These are phyloP conservation scores for Amanita pseudoporphyria DNA, from an alignment of 768 basidiomycete genomes.

Conservation along the genomic window DNA sequence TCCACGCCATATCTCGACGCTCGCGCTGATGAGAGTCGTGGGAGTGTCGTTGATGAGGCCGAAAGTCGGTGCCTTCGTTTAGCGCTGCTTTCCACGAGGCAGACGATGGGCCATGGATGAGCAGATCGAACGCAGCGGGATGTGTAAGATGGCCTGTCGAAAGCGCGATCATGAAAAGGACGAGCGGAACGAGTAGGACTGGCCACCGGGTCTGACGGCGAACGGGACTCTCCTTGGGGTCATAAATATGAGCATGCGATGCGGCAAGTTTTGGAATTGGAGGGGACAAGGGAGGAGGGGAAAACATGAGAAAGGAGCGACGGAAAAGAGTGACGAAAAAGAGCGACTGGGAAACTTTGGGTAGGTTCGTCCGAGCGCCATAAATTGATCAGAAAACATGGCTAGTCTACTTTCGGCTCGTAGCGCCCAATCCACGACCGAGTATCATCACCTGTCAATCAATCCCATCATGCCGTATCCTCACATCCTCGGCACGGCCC, in stretches of 20 bases:
- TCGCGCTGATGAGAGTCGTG: neutral
- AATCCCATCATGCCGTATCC: too few relatives aligned
- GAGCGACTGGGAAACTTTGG: too few relatives aligned
- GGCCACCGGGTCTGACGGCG: constrained; percentile 37
- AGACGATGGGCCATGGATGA: constrained; percentile 17
- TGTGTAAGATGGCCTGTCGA: constrained; percentile 43
- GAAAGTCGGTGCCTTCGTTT: constrained; percentile 14
- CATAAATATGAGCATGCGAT: neutral
- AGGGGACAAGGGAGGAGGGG: neutral
- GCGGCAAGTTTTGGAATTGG: neutral
- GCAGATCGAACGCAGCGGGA: constrained; percentile 34
- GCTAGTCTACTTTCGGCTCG: too few relatives aligned
- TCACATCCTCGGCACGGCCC: neutral
- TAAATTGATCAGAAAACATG: too few relatives aligned
- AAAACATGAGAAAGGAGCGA: neutral
- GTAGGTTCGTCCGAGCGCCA: too few relatives aligned
- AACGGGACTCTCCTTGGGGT: neutral
- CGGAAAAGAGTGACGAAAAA: neutral
- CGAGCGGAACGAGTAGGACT: constrained; percentile 45
- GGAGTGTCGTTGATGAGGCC: neutral
- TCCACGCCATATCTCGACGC: constrained; percentile 22
- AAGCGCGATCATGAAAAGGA: constrained; percentile 43
- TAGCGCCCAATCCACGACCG: too few relatives aligned
- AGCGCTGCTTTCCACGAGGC: constrained; percentile 22
- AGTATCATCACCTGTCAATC: too few relatives aligned